Conservation (phyloP, 2,329 filamentous ascomycete species). For the Coniochaeta sp. region DNA sequence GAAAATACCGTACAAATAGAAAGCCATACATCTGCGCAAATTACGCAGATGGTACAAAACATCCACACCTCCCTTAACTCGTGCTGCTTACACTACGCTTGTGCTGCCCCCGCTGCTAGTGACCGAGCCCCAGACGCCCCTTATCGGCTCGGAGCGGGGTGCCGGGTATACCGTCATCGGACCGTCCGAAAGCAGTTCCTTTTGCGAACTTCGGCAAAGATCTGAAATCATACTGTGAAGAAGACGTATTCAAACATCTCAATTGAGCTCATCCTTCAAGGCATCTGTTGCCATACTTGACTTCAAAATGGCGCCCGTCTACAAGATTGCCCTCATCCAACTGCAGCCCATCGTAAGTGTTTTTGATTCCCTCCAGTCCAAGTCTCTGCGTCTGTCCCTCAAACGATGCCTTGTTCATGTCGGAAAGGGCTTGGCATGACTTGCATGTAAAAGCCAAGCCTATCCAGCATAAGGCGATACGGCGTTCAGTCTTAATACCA, state of each 20-base stretch:
- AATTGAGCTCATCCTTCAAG: neutral
- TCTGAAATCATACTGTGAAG: no score
- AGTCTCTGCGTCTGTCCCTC: neutral
- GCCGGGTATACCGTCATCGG: neutral
- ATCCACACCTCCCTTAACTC: neutral
- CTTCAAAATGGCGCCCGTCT: neutral
- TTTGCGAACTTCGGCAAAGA: no score
- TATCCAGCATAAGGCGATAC: neutral
- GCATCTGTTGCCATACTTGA: neutral
- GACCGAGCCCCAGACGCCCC: neutral
- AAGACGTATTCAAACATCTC: neutral
- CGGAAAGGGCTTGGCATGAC: neutral
- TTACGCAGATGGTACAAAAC: neutral
- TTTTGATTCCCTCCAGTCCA: neutral
- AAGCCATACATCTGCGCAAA: neutral
- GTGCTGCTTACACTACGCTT: neutral
- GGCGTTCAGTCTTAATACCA: neutral
- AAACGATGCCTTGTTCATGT: neutral
- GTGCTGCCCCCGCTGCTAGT: neutral
- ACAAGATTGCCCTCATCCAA: slow-evolving; percentile 2
- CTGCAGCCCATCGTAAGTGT: neutral
- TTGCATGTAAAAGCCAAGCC: neutral
- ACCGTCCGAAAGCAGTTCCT: neutral
- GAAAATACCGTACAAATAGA: neutral
- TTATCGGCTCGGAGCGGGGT: neutral